phyloP scores from a whole-genome alignment of 2,329 filamentous ascomycete species.

The Botryosphaeria agaves region DNA sequence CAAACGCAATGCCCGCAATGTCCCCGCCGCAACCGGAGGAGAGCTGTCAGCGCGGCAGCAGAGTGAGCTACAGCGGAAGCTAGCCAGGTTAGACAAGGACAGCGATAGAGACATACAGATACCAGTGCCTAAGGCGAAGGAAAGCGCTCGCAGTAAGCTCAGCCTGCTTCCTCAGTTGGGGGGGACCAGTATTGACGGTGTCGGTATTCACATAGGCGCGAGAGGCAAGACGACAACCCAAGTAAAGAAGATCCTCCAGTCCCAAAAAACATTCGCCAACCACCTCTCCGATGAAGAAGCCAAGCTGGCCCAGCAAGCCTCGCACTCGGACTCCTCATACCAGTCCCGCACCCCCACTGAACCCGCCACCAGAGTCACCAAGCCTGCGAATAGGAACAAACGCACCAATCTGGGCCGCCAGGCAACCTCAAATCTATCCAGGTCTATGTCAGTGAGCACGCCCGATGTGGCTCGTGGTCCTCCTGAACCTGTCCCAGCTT shows the following conservation, averaged over 20 bases:
- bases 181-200: too few relatives aligned
- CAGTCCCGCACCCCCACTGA: not conserved
- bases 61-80: constrained; percentile 61
- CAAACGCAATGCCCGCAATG: constrained; percentile 53
- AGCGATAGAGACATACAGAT: constrained; percentile 49
- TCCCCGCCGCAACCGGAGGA: constrained; percentile 27
- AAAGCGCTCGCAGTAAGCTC: too few relatives aligned
- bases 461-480: not conserved
- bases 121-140: constrained; percentile 37
- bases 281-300: constrained; percentile 68
- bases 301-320: constrained; percentile 29
- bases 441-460: not conserved
- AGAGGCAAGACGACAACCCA: constrained; percentile 44
- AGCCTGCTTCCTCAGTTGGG: too few relatives aligned
- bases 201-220: constrained; percentile 23
- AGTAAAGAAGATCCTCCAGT: constrained; percentile 61
- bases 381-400: too few relatives aligned
- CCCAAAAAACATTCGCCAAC: constrained; percentile 70
- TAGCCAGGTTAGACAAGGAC: constrained; percentile 70
- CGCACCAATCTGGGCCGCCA: not conserved
- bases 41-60: constrained; percentile 65
- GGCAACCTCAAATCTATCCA: not conserved
- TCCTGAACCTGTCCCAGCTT: not conserved
- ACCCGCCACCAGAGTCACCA: too few relatives aligned
- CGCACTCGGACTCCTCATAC: too few relatives aligned